phyloP scores from a whole-genome alignment of 345 rosid genomes.

The Salix caprea region DNA sequence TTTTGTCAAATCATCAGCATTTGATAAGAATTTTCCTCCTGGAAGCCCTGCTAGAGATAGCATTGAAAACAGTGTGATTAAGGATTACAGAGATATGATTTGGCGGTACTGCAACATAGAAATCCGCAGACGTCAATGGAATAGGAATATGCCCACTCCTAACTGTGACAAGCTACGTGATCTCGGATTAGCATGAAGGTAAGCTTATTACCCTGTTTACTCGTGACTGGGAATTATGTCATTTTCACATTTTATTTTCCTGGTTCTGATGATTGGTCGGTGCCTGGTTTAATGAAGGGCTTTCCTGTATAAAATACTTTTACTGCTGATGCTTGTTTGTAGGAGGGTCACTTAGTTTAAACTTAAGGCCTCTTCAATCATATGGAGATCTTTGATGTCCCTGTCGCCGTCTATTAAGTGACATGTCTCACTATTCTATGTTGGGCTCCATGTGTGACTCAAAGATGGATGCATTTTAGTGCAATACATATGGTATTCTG shows the following conservation, averaged over 20 bases:
- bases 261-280: neutral
- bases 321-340: neutral
- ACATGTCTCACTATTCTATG: too few relatives aligned
- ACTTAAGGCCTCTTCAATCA: neutral
- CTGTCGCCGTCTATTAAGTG: too few relatives aligned
- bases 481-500: neutral
- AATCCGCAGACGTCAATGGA: slow-evolving; percentile 74
- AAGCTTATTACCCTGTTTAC: neutral
- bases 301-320: slow-evolving; percentile 1
- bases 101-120: slow-evolving; percentile 71
- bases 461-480: too few relatives aligned
- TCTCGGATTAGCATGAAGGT: slow-evolving; percentile 62
- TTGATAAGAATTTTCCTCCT: slow-evolving; percentile 58
- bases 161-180: slow-evolving; percentile 63
- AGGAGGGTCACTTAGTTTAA: neutral
- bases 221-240: neutral
- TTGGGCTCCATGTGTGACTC: too few relatives aligned
- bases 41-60: slow-evolving; percentile 65
- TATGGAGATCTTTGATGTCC: neutral
- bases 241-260: neutral
- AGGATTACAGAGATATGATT: slow-evolving; percentile 60
- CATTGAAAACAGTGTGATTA: slow-evolving; percentile 61
- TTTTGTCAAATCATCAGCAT: slow-evolving; percentile 61
- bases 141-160: slow-evolving; percentile 67
- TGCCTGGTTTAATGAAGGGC: neutral